phyloP scores from a whole-genome alignment of 306 rosid species.

The Begonia masoniana region DNA sequence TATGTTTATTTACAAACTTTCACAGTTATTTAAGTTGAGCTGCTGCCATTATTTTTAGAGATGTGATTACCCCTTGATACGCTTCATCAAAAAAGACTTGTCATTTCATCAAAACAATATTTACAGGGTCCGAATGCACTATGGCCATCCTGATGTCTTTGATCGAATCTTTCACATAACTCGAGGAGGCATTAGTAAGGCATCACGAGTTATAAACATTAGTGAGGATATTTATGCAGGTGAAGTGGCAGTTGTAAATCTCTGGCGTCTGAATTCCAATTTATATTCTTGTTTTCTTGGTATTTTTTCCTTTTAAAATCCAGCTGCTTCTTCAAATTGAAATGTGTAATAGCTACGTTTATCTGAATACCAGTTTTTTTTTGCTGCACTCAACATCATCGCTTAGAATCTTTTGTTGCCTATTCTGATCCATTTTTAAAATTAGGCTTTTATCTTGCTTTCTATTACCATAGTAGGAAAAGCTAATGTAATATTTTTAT shows the following conservation, averaged over 20 bases:
- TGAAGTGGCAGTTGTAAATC: conserved; percentile 11
- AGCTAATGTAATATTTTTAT: too few relatives aligned
- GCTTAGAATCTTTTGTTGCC: neutral
- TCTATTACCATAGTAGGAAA: too few relatives aligned
- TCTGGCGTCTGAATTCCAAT: neutral
- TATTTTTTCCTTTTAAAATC: too few relatives aligned
- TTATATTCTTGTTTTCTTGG: too few relatives aligned
- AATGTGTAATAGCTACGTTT: too few relatives aligned
- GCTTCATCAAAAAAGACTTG: too few relatives aligned
- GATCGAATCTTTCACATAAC: conserved; percentile 90
- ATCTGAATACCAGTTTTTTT: too few relatives aligned
- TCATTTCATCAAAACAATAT: neutral
- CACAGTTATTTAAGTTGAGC: neutral
- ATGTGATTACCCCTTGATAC: too few relatives aligned
- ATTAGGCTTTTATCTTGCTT: too few relatives aligned
- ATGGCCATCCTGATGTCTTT: conserved; percentile 98
- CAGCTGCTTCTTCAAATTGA: too few relatives aligned
- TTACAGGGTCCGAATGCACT: conserved; percentile 98
- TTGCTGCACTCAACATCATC: too few relatives aligned
- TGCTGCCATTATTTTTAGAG: neutral
- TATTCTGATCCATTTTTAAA: neutral
- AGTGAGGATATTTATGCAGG: conserved; percentile 97
- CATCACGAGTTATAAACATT: conserved; percentile 89
- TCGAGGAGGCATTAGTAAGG: conserved; percentile 95
- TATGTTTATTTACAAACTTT: too few relatives aligned